These are phyloP conservation scores for Nymphaea thermarum DNA, from an alignment of 164 flowering plant species.

Conservation along the genomic window DNA sequence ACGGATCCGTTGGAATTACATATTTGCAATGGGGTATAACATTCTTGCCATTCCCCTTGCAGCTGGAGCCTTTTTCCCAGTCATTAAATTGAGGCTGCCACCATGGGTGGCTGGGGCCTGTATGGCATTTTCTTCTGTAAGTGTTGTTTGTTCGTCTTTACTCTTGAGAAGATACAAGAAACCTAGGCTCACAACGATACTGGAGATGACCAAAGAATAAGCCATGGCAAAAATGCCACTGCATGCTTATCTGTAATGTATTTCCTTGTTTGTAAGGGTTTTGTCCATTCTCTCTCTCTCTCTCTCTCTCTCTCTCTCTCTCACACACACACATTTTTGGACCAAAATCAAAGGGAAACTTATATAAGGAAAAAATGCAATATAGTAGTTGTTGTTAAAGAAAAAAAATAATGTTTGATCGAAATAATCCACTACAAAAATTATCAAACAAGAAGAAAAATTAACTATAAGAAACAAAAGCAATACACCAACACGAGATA, in stretches of 20 bases:
- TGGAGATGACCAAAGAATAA: slow-evolving; percentile 82
- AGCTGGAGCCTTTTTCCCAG: slow-evolving; percentile 80
- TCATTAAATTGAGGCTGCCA: slow-evolving; percentile 47
- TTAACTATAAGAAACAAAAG: too few species aligned
- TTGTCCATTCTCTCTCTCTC: too few species aligned
- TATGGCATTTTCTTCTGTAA: slow-evolving; percentile 95
- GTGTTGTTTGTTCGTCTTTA: slow-evolving; percentile 95
- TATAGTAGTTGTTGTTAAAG: too few species aligned
- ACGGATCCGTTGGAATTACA: slow-evolving; percentile 67
- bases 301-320: too few species aligned
- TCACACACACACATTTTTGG: too few species aligned
- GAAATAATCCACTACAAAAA: too few species aligned
- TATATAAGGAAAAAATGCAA: too few species aligned
- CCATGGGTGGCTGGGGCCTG: slow-evolving; percentile 99
- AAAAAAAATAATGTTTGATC: too few species aligned
- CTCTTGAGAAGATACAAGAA: slow-evolving; percentile 74
- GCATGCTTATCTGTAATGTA: background rate
- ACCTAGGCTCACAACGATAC: slow-evolving; percentile 81
- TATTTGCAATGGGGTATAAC: slow-evolving; percentile 95
- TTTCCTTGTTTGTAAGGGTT: background rate
- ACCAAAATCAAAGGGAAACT: too few species aligned
- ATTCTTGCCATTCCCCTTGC: slow-evolving; percentile 84
- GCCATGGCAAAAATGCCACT: background rate
- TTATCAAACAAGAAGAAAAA: too few species aligned
- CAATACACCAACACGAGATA: too few species aligned